These are phyloP conservation scores for Pleurotus giganteus DNA, from an alignment of 768 basidiomycete genomes.

Conservation along the genomic window DNA sequence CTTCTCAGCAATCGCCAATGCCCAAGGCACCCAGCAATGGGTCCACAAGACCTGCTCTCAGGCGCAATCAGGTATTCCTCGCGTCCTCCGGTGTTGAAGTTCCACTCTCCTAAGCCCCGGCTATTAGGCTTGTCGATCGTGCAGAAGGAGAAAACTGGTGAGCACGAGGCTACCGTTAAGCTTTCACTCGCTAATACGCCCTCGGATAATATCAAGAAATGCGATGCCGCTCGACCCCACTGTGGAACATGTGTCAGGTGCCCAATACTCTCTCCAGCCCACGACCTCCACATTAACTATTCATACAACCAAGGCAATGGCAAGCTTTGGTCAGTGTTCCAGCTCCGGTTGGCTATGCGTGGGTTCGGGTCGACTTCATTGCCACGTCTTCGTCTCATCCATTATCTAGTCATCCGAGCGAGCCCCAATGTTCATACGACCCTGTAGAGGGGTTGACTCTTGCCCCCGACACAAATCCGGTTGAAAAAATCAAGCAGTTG, in stretches of 20 bases:
- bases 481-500: constrained; percentile 72
- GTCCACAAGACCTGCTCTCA: constrained; percentile 60
- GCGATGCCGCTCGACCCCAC: constrained; percentile 83
- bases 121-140: constrained; percentile 74
- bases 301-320: constrained; percentile 62
- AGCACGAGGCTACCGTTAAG: constrained; percentile 21
- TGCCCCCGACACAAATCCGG: constrained; percentile 75
- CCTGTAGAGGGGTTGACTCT: constrained; percentile 80
- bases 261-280: constrained; percentile 18
- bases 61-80: constrained; percentile 67
- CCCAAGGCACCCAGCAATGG: constrained; percentile 57
- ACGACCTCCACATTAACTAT: background rate
- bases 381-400: constrained; percentile 13
- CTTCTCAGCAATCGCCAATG: constrained; percentile 40
- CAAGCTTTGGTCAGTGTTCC: constrained; percentile 80
- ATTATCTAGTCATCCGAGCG: constrained; percentile 69
- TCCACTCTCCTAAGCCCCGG: constrained; percentile 10
- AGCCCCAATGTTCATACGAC: constrained; percentile 84
- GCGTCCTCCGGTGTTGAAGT: background rate
- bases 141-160: constrained; percentile 83
- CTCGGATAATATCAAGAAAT: constrained; percentile 57
- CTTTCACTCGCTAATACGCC: background rate
- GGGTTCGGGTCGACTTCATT: constrained; percentile 26
- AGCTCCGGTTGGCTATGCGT: constrained; percentile 84
- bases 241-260: constrained; percentile 84